Base-by-base conservation (phyloP, 306 rosid genomes). In the Malus asiatica region DNA sequence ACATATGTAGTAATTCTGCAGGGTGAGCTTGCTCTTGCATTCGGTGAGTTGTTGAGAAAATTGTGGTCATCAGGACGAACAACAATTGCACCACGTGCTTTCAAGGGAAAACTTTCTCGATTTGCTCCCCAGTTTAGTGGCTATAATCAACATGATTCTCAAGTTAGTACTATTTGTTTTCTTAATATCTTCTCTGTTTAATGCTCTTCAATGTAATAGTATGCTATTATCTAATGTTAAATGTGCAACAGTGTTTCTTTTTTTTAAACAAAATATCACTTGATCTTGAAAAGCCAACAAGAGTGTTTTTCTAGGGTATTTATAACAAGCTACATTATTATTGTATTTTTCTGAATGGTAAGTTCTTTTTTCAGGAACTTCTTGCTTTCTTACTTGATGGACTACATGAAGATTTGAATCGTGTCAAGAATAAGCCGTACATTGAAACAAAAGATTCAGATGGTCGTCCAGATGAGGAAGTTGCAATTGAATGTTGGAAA, bases 81-180 rank as follows among this genome's bases (percentile, higher is more conserved):
- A 66, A 66, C 94, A 30, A 70, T 96, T 86, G 88, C 97, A 46
- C 99, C 99, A 10, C 99, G 98, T 75, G 70, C n/a, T 58, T 96
- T 96, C 80, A 96, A 96, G 88, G 95, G 98, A 19, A 96, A 92
- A 78, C 83, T 96, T 85, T 96, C 96, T 32, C 91, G 97, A 74
- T 96, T 96, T 89, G 99, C 99, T 78, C 99, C 99, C 25, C 99
- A 96, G 77, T 96, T 96, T 81, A 96, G 98, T 81, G 99, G 99
- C 73, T 96, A 96, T 81, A 96, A 92, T 72, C 99, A 96, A 87
- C 99, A 96, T 81, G 99, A 96, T 85, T 92, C 99, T 84, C 99
- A 96, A 85, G 98, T 95, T 77, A 83, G 93, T 87, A 64, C 81
- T 65, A 65, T 58, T 55, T 57, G 46, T 57, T 84, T 48, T 76